Evolutionary conservation across 768 basidiomycete genomes (phyloP).

Genomic region (Sarcodon aspratus): DNA sequence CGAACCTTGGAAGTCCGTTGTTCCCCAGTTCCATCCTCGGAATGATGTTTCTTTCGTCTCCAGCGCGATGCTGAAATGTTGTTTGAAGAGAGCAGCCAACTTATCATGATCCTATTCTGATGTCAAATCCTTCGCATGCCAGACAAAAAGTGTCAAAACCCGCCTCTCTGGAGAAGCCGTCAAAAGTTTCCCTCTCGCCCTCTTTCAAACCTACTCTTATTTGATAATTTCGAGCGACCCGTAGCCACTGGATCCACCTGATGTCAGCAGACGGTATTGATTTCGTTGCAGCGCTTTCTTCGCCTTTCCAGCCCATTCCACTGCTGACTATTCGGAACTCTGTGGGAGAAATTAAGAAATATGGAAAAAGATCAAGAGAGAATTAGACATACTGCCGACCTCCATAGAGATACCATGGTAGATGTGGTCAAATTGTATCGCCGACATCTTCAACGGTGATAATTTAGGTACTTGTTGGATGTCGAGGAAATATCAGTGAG

Average conservation of each 20-base stretch:
- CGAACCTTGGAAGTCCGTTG: slow-evolving; percentile 84
- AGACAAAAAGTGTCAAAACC: slow-evolving; percentile 10
- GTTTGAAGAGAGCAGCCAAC: slow-evolving; percentile 69
- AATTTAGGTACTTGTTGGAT: too few relatives aligned
- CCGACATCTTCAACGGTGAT: slow-evolving; percentile 10
- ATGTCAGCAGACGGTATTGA: slow-evolving; percentile 64
- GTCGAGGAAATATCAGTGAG: too few relatives aligned
- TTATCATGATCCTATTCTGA: slow-evolving; percentile 75
- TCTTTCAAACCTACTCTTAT: slow-evolving; percentile 76
- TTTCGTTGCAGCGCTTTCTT: slow-evolving; percentile 49
- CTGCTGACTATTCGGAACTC: slow-evolving; percentile 82
- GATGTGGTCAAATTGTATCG: slow-evolving; percentile 81
- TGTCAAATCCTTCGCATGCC: background rate
- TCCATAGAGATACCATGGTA: slow-evolving; percentile 66
- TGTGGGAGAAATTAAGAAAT: slow-evolving; percentile 15
- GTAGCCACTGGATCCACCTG: slow-evolving; percentile 85
- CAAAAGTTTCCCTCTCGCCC: slow-evolving; percentile 73
- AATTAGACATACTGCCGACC: slow-evolving; percentile 64
- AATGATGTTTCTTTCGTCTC: slow-evolving; percentile 81
- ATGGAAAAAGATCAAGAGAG: background rate
- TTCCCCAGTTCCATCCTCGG: slow-evolving; percentile 99
- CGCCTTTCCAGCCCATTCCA: slow-evolving; percentile 92
- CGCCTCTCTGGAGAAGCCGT: slow-evolving; percentile 89
- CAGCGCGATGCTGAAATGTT: slow-evolving; percentile 75
- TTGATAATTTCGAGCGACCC: slow-evolving; percentile 89